A percentile compares a stretch with the other conserved stretches of the same genome.
phyloP scores from a whole-genome alignment of 2,329 filamentous ascomycete genomes.

The Lojkania enalia region DNA sequence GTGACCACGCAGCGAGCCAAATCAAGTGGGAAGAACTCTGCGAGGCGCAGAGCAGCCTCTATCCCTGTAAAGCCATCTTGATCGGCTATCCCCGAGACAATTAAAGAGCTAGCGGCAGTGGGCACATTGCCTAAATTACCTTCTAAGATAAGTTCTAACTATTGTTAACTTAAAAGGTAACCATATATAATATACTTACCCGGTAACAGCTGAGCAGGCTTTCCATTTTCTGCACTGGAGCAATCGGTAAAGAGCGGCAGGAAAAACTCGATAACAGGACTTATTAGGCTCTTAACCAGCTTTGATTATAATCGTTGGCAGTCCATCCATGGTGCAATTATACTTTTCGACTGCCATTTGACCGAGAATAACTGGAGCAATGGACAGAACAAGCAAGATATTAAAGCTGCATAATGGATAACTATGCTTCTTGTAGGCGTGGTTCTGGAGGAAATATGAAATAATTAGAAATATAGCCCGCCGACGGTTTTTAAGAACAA shows the following conservation, averaged over 20 bases:
- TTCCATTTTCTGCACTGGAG: constrained; percentile 2
- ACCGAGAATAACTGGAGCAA: not conserved
- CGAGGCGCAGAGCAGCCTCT: constrained; percentile 1
- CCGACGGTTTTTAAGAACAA: not conserved
- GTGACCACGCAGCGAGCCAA: not conserved
- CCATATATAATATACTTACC: constrained; percentile 5
- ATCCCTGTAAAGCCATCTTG: constrained; percentile 5
- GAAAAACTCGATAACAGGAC: not conserved
- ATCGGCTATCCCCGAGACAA: constrained; percentile 3
- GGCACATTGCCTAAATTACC: constrained; percentile 6
- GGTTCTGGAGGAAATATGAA: not conserved
- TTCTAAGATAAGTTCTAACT: constrained; percentile 7
- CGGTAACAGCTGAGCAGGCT: constrained; percentile 4
- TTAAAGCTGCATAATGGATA: constrained; percentile 3
- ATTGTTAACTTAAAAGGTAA: constrained; percentile 6
- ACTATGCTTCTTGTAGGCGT: not conserved
- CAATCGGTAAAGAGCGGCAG: not conserved
- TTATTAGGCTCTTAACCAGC: not conserved
- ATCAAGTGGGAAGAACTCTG: constrained; percentile 2
- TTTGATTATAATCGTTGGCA: not conserved
- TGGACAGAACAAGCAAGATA: not conserved
- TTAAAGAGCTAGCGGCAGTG: constrained; percentile 6
- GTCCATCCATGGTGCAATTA: not conserved
- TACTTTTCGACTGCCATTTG: not conserved
- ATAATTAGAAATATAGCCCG: constrained; percentile 1